A percentile compares a stretch with the other conserved stretches of the same genome.
phyloP scores from a whole-genome alignment of 164 flowering plant genomes.

The Dillenia suffruticosa region DNA sequence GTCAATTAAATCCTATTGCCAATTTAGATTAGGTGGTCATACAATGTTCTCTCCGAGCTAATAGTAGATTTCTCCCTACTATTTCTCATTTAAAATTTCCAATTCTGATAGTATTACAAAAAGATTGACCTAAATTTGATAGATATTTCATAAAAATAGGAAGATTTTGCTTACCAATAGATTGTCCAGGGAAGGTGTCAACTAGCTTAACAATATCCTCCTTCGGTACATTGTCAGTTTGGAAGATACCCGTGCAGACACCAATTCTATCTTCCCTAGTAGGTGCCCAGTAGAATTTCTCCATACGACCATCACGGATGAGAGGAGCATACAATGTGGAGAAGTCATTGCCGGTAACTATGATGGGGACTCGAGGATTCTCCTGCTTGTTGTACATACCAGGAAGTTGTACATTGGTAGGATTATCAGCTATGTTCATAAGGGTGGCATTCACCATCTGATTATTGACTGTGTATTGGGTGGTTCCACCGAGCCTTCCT shows the following conservation, averaged over 20 bases:
- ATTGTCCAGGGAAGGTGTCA: constrained; percentile 48
- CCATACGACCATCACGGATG: constrained; percentile 57
- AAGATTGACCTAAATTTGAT: too few relatives aligned
- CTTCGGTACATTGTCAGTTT: constrained; percentile 24
- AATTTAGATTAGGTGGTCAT: too few relatives aligned
- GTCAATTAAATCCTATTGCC: too few relatives aligned
- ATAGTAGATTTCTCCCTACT: too few relatives aligned
- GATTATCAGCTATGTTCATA: constrained; percentile 60
- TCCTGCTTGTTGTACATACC: constrained; percentile 48
- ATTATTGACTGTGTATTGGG: constrained; percentile 54
- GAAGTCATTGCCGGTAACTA: constrained; percentile 52
- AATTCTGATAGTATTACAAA: too few relatives aligned
- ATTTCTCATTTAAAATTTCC: too few relatives aligned
- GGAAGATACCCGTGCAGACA: constrained; percentile 45
- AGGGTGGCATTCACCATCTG: constrained; percentile 58
- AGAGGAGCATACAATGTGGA: constrained; percentile 53
- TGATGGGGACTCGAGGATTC: constrained; percentile 43
- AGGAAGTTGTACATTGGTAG: constrained; percentile 48
- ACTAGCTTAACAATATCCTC: constrained; percentile 34
- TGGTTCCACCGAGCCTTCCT: constrained; percentile 45
- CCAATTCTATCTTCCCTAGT: constrained; percentile 45
- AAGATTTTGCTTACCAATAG: constrained; percentile 29
- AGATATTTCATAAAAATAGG: too few relatives aligned
- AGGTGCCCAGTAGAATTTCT: constrained; percentile 58
- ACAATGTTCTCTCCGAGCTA: too few relatives aligned